A percentile compares a stretch with the other conserved stretches of the same genome.
Conservation (phyloP, 495 filamentous ascomycete species). For the Aspergillus leporis region DNA sequence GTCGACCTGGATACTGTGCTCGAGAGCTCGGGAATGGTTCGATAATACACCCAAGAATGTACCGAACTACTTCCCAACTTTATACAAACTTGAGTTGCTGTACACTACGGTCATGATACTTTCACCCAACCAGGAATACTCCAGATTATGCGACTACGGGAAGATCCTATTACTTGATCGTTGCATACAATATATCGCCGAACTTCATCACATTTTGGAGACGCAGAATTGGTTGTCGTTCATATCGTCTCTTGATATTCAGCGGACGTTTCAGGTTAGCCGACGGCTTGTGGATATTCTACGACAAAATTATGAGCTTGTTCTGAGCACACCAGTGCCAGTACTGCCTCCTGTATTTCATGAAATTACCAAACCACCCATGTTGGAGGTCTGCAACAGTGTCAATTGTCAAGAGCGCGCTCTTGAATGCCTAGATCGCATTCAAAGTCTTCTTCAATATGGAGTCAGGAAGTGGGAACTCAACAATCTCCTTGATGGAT, state of each 20-base stretch:
- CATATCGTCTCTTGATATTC: slow-evolving; percentile 42
- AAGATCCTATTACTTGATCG: slow-evolving; percentile 80
- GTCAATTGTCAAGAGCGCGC: slow-evolving; percentile 40
- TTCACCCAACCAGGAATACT: slow-evolving; percentile 69
- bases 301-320: slow-evolving; percentile 33
- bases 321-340: slow-evolving; percentile 36
- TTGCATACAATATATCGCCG: slow-evolving; percentile 64
- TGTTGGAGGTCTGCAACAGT: slow-evolving; percentile 36
- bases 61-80: slow-evolving; percentile 58
- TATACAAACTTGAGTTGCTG: slow-evolving; percentile 77
- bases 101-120: slow-evolving; percentile 85
- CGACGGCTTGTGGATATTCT: slow-evolving; percentile 34
- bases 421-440: slow-evolving; percentile 34
- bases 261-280: slow-evolving; percentile 40
- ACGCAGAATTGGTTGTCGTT: slow-evolving; percentile 33
- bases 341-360: slow-evolving; percentile 33
- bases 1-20: slow-evolving; percentile 64
- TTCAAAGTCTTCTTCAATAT: slow-evolving; percentile 34
- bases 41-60: slow-evolving; percentile 59
- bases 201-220: slow-evolving; percentile 41
- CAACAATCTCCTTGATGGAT: slow-evolving; percentile 29
- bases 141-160: slow-evolving; percentile 63
- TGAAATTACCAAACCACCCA: slow-evolving; percentile 38
- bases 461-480: slow-evolving; percentile 39
- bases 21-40: slow-evolving; percentile 66